A percentile compares a stretch with the other conserved stretches of the same genome.
Evolutionary conservation across 2,329 filamentous ascomycete species (phyloP).

Genomic region (Raffaelea albimanens): DNA sequence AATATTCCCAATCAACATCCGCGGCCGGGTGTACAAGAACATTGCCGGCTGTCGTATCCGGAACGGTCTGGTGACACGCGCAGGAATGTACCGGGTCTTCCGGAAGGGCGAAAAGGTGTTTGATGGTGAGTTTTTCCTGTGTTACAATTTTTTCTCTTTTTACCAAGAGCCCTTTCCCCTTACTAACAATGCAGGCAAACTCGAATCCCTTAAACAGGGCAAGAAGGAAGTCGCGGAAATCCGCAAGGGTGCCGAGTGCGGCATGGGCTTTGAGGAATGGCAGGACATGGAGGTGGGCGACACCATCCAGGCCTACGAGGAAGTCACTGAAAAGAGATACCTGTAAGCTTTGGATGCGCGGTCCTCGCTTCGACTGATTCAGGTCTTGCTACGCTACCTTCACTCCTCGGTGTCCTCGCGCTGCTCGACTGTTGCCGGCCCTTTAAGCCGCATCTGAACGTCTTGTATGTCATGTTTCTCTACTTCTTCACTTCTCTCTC

Average conservation of each 20-base stretch:
- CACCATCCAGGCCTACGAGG: conserved; percentile 79
- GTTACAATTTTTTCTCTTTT: too few relatives aligned
- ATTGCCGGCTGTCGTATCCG: conserved; percentile 83
- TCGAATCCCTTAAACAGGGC: conserved; percentile 77
- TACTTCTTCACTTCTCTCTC: too few relatives aligned
- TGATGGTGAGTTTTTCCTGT: conserved; percentile 63
- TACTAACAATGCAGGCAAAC: conserved; percentile 45
- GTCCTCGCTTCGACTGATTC: too few relatives aligned
- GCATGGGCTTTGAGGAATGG: conserved; percentile 76
- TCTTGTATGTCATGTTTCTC: too few relatives aligned
- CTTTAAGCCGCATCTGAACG: too few relatives aligned
- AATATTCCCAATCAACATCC: conserved; percentile 75
- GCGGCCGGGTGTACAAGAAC: conserved; percentile 57
- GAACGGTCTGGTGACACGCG: conserved; percentile 63
- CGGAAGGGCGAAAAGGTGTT: conserved; percentile 63
- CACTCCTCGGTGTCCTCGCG: too few relatives aligned
- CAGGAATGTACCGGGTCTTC: conserved; percentile 60
- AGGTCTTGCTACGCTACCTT: too few relatives aligned
- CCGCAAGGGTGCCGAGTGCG: conserved; percentile 89
- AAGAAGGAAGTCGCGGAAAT: conserved; percentile 89
- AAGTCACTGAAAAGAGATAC: conserved; percentile 59
- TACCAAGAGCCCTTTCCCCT: too few relatives aligned
- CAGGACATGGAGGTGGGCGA: conserved; percentile 72
- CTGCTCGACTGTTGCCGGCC: too few relatives aligned
- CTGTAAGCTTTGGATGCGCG: conserved; percentile 30